Conservation (phyloP, 1,139 yeast genomes). For the Suhomyces terraborum region DNA sequence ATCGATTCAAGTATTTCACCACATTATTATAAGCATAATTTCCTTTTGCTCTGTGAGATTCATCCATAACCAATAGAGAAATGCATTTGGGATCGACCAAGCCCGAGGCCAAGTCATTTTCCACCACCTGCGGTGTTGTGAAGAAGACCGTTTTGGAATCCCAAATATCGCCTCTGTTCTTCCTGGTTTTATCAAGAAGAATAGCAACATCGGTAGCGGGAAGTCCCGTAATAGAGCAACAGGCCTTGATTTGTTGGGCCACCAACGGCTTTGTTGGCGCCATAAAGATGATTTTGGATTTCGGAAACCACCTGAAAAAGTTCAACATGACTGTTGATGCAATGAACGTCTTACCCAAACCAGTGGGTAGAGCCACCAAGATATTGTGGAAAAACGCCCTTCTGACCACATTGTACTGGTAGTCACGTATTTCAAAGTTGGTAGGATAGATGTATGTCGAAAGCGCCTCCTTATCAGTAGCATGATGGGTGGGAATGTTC, state of each 20-base stretch:
- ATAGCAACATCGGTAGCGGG: constrained; percentile 78
- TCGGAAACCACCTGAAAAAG: constrained; percentile 79
- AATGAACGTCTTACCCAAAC: constrained; percentile 94
- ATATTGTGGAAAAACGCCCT: constrained; percentile 73
- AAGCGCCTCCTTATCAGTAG: constrained; percentile 42
- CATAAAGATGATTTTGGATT: constrained; percentile 82
- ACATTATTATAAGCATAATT: constrained; percentile 87
- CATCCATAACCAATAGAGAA: constrained; percentile 83
- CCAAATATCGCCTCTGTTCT: constrained; percentile 77
- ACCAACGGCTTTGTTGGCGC: constrained; percentile 98
- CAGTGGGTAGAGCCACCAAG: constrained; percentile 93
- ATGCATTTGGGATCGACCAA: constrained; percentile 72
- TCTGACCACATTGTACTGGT: constrained; percentile 79
- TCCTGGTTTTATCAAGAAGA: constrained; percentile 67
- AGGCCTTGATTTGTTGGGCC: constrained; percentile 96
- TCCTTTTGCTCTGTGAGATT: constrained; percentile 93
- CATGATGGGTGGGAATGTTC: constrained; percentile 52
- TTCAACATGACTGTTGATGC: constrained; percentile 94
- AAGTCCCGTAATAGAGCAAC: constrained; percentile 84
- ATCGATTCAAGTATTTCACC: constrained; percentile 62
- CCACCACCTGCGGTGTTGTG: constrained; percentile 96
- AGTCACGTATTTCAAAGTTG: constrained; percentile 80
- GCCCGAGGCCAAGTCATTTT: constrained; percentile 80
- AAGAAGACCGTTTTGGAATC: constrained; percentile 74
- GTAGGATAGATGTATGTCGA: constrained; percentile 76